phyloP scores from a whole-genome alignment of 75 land plant species.

The Sequoia sempervirens region DNA sequence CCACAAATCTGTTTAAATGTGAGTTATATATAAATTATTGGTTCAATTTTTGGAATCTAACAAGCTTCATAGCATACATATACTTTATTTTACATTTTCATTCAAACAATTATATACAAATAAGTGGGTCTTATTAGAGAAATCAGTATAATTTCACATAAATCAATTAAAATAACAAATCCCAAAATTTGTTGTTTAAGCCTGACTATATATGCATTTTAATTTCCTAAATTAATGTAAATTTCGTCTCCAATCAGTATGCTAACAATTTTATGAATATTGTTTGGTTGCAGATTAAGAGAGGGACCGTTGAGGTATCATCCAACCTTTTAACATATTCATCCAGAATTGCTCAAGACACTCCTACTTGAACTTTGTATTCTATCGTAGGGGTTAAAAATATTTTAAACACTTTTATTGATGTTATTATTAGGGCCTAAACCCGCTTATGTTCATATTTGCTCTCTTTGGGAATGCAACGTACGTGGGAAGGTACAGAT shows the following conservation, averaged over 20 bases:
- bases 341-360: not conserved
- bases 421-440: constrained; percentile 46
- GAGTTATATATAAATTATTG: not conserved
- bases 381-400: not conserved
- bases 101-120: too few species aligned
- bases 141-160: too few species aligned
- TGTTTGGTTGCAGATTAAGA: constrained; percentile 33
- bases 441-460: constrained; percentile 75
- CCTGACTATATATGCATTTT: too few species aligned
- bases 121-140: too few species aligned
- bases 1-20: constrained; percentile 68
- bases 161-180: too few species aligned
- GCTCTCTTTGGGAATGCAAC: constrained; percentile 71
- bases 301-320: constrained; percentile 69
- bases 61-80: too few species aligned
- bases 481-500: constrained; percentile 69
- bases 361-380: not conserved
- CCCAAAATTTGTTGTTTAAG: too few species aligned
- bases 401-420: not conserved
- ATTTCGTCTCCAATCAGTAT: too few species aligned
- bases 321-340: not conserved
- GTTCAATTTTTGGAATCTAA: not conserved
- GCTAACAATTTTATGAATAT: too few species aligned
- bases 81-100: too few species aligned
- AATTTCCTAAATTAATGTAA: too few species aligned